Conservation (phyloP, 306 rosid genomes). For the Erythrophleum fordii region DNA sequence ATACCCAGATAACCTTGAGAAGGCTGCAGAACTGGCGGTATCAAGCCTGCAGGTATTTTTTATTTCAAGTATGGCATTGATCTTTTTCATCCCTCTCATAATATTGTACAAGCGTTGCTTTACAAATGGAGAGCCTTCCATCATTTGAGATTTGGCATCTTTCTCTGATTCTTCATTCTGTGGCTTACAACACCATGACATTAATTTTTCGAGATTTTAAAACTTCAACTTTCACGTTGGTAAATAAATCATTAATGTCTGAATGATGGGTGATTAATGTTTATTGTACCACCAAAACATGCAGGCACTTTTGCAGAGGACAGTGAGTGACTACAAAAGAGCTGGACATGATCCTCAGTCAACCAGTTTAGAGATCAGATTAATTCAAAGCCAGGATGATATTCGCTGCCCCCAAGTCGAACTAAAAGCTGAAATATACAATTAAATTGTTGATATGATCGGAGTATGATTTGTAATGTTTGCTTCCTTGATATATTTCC, state of each 20-base stretch:
- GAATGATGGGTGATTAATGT: conserved; percentile 22
- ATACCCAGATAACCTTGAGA: conserved; percentile 70
- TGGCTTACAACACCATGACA: conserved; percentile 1
- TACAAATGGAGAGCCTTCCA: conserved; percentile 2
- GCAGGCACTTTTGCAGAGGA: conserved; percentile 76
- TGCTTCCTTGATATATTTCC: conserved; percentile 3
- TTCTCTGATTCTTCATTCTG: background rate
- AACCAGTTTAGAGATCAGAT: conserved; percentile 72
- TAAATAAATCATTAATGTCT: background rate
- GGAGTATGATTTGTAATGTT: conserved; percentile 3
- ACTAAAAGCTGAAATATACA: conserved; percentile 63
- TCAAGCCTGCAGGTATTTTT: conserved; percentile 80
- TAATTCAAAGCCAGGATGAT: conserved; percentile 83
- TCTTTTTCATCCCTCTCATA: conserved; percentile 17
- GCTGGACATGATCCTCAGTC: conserved; percentile 76
- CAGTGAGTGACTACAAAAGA: conserved; percentile 56
- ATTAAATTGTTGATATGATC: conserved; percentile 37
- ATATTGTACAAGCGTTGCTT: background rate
- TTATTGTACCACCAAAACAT: conserved; percentile 13
- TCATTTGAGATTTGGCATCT: background rate
- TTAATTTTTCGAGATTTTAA: background rate
- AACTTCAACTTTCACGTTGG: background rate
- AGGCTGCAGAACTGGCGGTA: conserved; percentile 88
- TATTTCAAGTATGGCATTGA: conserved; percentile 7
- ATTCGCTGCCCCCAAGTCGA: conserved; percentile 62